Percentiles rank a stretch among this genome's conserved stretches.
phyloP scores from a whole-genome alignment of 83 land plant genomes.

The Diphasiastrum complanatum region DNA sequence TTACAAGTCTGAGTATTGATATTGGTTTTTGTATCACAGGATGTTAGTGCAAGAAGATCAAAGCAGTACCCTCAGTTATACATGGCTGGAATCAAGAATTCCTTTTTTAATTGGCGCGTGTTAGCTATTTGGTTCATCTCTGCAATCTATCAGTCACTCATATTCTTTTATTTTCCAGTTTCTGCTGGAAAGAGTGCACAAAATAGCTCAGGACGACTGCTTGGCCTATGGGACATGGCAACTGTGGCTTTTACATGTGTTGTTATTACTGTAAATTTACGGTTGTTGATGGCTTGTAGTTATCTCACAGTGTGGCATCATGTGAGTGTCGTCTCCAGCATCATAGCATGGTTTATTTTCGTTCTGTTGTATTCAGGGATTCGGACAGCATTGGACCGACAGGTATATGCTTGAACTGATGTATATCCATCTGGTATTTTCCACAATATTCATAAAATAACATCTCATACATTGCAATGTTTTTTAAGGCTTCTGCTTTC shows the following conservation, averaged over 20 bases:
- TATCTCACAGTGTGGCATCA: conserved; percentile 82
- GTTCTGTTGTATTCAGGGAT: conserved; percentile 82
- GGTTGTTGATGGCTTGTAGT: conserved; percentile 81
- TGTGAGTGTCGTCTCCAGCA: conserved; percentile 76
- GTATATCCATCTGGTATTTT: too few species aligned
- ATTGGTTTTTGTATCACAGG: conserved; percentile 40
- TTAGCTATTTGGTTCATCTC: conserved; percentile 79
- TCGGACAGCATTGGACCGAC: conserved; percentile 50
- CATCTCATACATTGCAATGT: too few species aligned
- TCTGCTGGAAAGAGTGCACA: conserved; percentile 47
- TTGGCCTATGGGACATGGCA: conserved; percentile 95
- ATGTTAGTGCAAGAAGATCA: conserved; percentile 84
- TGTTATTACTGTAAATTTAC: conserved; percentile 84
- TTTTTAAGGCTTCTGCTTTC: not conserved
- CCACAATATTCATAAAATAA: too few species aligned
- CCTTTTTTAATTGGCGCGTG: conserved; percentile 88
- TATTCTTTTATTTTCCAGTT: conserved; percentile 58
- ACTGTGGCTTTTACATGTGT: conserved; percentile 98
- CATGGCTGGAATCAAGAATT: conserved; percentile 75
- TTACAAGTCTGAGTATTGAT: not conserved
- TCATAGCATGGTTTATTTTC: conserved; percentile 84
- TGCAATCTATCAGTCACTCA: conserved; percentile 76
- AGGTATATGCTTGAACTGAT: conserved; percentile 50
- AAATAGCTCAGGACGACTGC: conserved; percentile 59
- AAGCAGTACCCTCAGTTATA: conserved; percentile 83